phyloP scores from a whole-genome alignment of 2,329 filamentous ascomycete genomes.

The Cylindrodendrum hubeiense region DNA sequence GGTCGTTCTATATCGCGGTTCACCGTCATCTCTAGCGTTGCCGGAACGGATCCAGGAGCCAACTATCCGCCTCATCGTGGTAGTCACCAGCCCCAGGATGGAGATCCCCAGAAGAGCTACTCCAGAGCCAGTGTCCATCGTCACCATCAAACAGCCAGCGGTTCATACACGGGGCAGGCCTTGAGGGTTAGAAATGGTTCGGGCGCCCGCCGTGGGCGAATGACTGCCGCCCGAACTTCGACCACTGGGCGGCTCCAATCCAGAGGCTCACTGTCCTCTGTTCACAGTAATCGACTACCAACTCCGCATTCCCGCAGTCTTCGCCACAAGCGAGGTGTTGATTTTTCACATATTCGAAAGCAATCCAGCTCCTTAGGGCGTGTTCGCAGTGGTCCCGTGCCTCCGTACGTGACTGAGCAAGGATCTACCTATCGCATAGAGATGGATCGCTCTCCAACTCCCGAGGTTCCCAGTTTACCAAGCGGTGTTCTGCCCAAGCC shows the following conservation, averaged over 20 bases:
- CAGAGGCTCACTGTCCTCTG: constrained; percentile 61
- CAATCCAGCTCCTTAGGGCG: constrained; percentile 48
- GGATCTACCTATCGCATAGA: constrained; percentile 36
- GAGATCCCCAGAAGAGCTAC: constrained; percentile 66
- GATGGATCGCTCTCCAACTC: constrained; percentile 44
- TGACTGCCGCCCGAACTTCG: constrained; percentile 45
- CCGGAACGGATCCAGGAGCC: constrained; percentile 64
- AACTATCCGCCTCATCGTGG: constrained; percentile 90
- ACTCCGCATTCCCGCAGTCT: constrained; percentile 56
- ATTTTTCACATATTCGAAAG: constrained; percentile 65
- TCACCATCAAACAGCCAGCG: constrained; percentile 49
- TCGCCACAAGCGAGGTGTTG: constrained; percentile 65
- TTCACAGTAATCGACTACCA: constrained; percentile 60
- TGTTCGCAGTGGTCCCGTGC: constrained; percentile 32
- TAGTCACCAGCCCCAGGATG: constrained; percentile 63
- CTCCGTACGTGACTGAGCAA: constrained; percentile 35
- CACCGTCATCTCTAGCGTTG: constrained; percentile 73
- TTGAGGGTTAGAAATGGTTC: constrained; percentile 53
- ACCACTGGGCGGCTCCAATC: constrained; percentile 48
- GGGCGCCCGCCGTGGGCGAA: constrained; percentile 46
- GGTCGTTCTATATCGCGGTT: constrained; percentile 70
- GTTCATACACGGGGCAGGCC: constrained; percentile 43
- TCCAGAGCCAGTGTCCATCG: constrained; percentile 79
- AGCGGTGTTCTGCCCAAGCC: constrained; percentile 44
- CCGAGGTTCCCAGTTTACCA: constrained; percentile 43